Evolutionary conservation across 352 stramenopile genomes (phyloP).

Genomic region (Phytophthora meadii): DNA sequence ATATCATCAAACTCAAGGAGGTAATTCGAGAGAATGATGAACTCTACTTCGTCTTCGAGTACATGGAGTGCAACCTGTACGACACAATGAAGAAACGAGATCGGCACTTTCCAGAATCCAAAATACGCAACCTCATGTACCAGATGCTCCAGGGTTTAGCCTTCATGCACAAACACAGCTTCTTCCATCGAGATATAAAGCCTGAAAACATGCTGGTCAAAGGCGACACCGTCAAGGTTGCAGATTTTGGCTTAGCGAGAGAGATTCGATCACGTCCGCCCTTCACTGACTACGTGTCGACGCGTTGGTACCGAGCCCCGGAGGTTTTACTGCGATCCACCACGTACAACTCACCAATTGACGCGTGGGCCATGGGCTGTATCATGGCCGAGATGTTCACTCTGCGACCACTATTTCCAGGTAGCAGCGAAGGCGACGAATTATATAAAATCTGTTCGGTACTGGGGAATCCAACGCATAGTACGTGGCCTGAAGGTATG

Average conservation of each 20-base stretch:
- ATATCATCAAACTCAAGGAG: constrained; percentile 99
- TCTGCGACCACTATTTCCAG: constrained; percentile 97
- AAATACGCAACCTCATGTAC: constrained; percentile 97
- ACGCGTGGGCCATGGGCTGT: constrained; percentile 97
- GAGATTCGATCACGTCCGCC: constrained; percentile 91
- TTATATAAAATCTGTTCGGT: constrained; percentile 98
- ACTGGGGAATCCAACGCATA: constrained; percentile 91
- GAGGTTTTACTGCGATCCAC: constrained; percentile 96
- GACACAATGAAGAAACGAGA: constrained; percentile 96
- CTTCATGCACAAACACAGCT: constrained; percentile 99
- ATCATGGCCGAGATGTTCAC: constrained; percentile 99
- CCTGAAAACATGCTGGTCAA: constrained; percentile 98
- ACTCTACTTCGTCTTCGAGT: constrained; percentile 99
- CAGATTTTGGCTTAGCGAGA: constrained; percentile 98
- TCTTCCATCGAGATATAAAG: constrained; percentile 99
- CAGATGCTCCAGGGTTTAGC: constrained; percentile 97
- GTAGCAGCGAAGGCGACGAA: constrained; percentile 96
- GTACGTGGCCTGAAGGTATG: constrained; percentile 94
- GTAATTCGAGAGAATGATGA: constrained; percentile 98
- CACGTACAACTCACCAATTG: constrained; percentile 97
- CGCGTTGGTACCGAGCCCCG: constrained; percentile 98
- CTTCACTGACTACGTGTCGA: constrained; percentile 99
- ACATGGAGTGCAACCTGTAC: constrained; percentile 98
- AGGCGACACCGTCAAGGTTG: constrained; percentile 96
- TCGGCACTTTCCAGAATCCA: constrained; percentile 91